These are phyloP conservation scores for Prunus kanzakura DNA, from an alignment of 306 rosid genomes.

Conservation along the genomic window DNA sequence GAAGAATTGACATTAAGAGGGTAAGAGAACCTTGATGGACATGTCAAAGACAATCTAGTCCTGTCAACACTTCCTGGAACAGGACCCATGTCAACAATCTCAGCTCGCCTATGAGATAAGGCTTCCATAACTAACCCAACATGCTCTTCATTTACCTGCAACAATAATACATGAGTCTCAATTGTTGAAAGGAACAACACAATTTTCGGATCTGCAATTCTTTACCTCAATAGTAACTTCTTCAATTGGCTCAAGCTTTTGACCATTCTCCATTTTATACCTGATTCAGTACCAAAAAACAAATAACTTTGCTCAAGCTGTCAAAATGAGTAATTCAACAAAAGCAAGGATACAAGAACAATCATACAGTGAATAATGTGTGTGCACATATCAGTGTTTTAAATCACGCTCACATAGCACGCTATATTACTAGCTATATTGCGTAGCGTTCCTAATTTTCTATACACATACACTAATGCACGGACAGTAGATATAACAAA, in stretches of 20 bases:
- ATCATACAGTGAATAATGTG: background rate
- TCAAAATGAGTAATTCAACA: conserved; percentile 11
- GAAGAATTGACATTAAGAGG: background rate
- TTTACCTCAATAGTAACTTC: conserved; percentile 93
- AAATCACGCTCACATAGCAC: too few species aligned
- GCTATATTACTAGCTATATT: too few species aligned
- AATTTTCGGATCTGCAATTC: conserved; percentile 13
- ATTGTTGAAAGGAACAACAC: conserved; percentile 6
- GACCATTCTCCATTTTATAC: conserved; percentile 76
- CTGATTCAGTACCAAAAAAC: conserved; percentile 39
- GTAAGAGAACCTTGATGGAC: conserved; percentile 77
- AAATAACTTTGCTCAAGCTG: background rate
- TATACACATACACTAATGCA: background rate
- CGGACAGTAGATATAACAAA: background rate
- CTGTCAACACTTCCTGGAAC: conserved; percentile 82
- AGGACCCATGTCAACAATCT: conserved; percentile 93
- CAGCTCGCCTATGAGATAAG: conserved; percentile 89
- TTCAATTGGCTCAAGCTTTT: conserved; percentile 90
- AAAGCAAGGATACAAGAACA: background rate
- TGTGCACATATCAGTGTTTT: background rate
- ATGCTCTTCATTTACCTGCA: conserved; percentile 90
- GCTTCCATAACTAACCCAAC: conserved; percentile 98
- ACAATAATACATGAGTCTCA: conserved; percentile 15
- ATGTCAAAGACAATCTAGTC: conserved; percentile 79
- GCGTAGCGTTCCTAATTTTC: too few species aligned